Percentiles rank a stretch among this genome's conserved stretches.
Conservation (phyloP, 2,329 filamentous ascomycete genomes). For the Xenosphaeropsis pyriputrescens region DNA sequence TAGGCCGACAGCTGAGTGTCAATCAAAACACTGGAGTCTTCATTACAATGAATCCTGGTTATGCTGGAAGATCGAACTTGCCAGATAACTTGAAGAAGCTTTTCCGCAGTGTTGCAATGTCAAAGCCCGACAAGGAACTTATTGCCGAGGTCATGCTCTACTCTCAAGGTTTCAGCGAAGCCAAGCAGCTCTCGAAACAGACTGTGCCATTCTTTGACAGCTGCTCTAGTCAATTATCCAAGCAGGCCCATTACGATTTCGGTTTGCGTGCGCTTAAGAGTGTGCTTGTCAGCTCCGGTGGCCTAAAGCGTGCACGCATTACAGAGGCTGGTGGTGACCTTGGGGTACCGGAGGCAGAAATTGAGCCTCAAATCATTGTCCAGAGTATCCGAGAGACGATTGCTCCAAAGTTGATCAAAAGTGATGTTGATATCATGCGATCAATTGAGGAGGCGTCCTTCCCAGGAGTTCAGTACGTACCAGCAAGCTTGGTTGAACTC, state of each 20-base stretch:
- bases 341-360: conserved; percentile 47
- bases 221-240: conserved; percentile 68
- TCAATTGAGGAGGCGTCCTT: conserved; percentile 75
- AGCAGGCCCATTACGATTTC: conserved; percentile 98
- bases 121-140: conserved; percentile 97
- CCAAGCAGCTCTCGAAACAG: conserved; percentile 84
- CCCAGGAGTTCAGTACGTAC: conserved; percentile 84
- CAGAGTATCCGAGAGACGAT: conserved; percentile 98
- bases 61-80: conserved; percentile 92
- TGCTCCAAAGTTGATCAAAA: conserved; percentile 87
- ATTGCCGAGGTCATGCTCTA: conserved; percentile 99
- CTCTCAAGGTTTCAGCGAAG: conserved; percentile 96
- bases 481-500: conserved; percentile 69
- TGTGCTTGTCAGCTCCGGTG: conserved; percentile 93
- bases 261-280: conserved; percentile 95
- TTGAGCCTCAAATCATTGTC: conserved; percentile 95
- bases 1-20: conserved; percentile 79
- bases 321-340: conserved; percentile 37
- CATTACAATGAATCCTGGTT: conserved; percentile 99
- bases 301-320: conserved; percentile 76
- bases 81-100: conserved; percentile 99
- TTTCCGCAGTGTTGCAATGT: conserved; percentile 99
- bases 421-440: conserved; percentile 80
- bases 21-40: conserved; percentile 95
- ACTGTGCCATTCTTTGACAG: conserved; percentile 97